phyloP scores from a whole-genome alignment of 345 rosid genomes.

The Linum usitatissimum region DNA sequence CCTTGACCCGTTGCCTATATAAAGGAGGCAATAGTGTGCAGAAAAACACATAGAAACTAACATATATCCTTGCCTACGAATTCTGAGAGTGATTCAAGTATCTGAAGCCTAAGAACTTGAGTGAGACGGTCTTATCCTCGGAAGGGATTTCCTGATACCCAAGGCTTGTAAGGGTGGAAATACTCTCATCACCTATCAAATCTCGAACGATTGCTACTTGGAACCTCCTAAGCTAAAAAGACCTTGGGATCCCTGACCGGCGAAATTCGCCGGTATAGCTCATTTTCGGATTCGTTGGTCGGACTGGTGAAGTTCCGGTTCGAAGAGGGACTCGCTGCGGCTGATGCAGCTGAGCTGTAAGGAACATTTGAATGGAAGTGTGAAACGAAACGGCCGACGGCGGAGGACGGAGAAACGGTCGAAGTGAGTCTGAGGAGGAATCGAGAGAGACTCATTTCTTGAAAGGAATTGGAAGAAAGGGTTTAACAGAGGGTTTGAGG shows the following conservation, averaged over 20 bases:
- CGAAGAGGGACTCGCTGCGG: neutral
- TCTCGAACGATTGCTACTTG: too few relatives aligned
- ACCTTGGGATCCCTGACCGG: slow-evolving; percentile 20
- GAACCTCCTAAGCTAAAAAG: too few relatives aligned
- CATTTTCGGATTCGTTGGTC: neutral
- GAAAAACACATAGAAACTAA: too few relatives aligned
- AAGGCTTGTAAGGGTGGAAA: too few relatives aligned
- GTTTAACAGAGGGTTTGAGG: neutral
- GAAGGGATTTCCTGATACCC: too few relatives aligned
- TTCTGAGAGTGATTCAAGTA: too few relatives aligned
- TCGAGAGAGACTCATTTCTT: neutral
- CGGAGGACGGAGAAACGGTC: neutral
- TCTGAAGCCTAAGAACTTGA: too few relatives aligned
- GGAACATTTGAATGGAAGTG: neutral
- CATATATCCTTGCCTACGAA: too few relatives aligned
- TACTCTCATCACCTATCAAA: too few relatives aligned
- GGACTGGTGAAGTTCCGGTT: neutral
- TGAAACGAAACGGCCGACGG: neutral
- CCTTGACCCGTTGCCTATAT: too few relatives aligned
- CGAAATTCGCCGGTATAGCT: slow-evolving; percentile 24
- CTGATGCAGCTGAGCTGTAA: neutral
- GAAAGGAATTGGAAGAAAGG: neutral
- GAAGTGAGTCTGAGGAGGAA: neutral
- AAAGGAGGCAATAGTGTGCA: too few relatives aligned
- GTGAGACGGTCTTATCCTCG: too few relatives aligned